Evolutionary conservation across 2,329 filamentous ascomycete genomes (phyloP), one percentile per base, ranked within the genome.

Genomic region (Aspergillus ibericus): DNA sequence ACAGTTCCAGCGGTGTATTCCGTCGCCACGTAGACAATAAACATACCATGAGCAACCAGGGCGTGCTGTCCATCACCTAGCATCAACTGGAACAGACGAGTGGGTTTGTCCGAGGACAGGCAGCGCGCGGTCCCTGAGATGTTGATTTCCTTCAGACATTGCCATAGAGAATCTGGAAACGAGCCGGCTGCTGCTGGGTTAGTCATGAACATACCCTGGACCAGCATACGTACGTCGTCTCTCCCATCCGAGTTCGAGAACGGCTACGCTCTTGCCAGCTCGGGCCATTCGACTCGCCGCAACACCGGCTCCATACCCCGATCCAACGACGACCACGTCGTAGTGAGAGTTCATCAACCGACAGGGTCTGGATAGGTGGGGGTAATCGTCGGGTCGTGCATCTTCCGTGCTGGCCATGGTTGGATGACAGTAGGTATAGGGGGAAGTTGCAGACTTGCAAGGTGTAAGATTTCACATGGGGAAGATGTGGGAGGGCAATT

Each of bases 311-410:
- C 88, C 87, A 70, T 90, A 90, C 1, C 88, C 87, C 9, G 86
- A 88, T 1, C 88, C 87, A 57, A 90, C 83, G 27, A 90, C 85
- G 9, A 90, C 81, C 35, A 83, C 83, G 72, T 90, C 87, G 63
- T 90, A 90, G 6, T 36, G 12, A 4, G 22, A 1, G 5, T 32
- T 20, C 42, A 55, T 55, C 12, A 27, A n/a, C 20, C 25, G 15
- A 13, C 48, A 38, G 1, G 36, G 51, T 3, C 13, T n/a, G 5
- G 34, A 18, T 13, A 53, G 36, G 16, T 29, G 20, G 15, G 51
- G 35, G n/a, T 40, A 55, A 13, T 47, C n/a, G 16, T 47, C 44
- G 5, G 44, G 22, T 47, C 44, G 44, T 10, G 8, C 8, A 3
- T 7, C 15, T 2, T 22, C 42, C 25, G n/a, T n/a, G 3, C 8